Conservation (phyloP, 805 yeast genomes). For the Candida maesae region DNA sequence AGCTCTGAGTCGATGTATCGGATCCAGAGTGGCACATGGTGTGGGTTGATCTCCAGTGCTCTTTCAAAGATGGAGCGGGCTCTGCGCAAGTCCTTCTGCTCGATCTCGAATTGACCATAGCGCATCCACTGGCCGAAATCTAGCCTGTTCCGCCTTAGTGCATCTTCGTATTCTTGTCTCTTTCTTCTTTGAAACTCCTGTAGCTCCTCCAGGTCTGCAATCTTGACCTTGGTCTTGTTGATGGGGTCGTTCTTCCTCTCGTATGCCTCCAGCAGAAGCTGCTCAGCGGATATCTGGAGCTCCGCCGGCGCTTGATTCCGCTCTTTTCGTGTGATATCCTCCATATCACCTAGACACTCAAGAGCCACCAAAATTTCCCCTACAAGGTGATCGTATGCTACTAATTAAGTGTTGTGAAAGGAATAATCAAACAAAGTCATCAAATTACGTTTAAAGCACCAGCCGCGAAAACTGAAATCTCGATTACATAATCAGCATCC, state of each 20-base stretch:
- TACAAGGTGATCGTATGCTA: too few relatives aligned
- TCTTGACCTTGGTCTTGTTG: conserved; percentile 42
- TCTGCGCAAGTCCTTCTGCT: conserved; percentile 70
- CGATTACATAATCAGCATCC: conserved; percentile 37
- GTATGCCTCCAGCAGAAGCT: conserved; percentile 59
- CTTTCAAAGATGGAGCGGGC: conserved; percentile 89
- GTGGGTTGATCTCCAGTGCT: conserved; percentile 71
- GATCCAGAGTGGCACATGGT: conserved; percentile 81
- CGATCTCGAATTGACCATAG: conserved; percentile 84
- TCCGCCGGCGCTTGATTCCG: conserved; percentile 43
- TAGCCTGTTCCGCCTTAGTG: conserved; percentile 77
- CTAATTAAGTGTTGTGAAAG: too few relatives aligned
- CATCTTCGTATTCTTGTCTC: conserved; percentile 80
- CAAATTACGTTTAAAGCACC: not conserved
- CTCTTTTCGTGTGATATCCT: conserved; percentile 17
- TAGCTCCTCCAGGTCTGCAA: conserved; percentile 77
- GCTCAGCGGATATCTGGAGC: conserved; percentile 60
- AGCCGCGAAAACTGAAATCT: conserved; percentile 10
- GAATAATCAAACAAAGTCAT: not conserved
- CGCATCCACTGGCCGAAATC: conserved; percentile 88
- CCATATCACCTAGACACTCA: too few relatives aligned
- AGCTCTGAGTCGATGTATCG: conserved; percentile 79
- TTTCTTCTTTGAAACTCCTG: conserved; percentile 71
- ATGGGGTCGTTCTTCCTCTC: conserved; percentile 40
- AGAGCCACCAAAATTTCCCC: too few relatives aligned